These are phyloP conservation scores for Aureobasidium sp. DNA, from an alignment of 2,329 filamentous ascomycete genomes.

Conservation along the genomic window DNA sequence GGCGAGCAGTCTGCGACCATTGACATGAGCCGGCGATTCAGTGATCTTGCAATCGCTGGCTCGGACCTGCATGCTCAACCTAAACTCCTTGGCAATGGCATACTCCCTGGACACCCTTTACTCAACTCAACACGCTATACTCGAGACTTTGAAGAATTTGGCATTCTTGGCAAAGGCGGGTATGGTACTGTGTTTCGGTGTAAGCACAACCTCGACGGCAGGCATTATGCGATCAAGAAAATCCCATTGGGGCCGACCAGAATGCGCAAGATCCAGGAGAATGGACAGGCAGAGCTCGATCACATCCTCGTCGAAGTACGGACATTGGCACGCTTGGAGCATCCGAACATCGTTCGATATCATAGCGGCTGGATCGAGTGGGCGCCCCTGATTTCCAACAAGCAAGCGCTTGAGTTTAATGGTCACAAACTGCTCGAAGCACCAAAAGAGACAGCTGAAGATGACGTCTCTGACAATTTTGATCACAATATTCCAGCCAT, in stretches of 20 bases:
- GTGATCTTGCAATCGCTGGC: not conserved
- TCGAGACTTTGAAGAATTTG: constrained; percentile 47
- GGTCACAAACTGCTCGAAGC: constrained; percentile 13
- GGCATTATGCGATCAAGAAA: constrained; percentile 60
- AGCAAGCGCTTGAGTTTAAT: constrained; percentile 7
- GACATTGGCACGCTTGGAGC: constrained; percentile 55
- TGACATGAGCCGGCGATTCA: not conserved
- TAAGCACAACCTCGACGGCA: constrained; percentile 54
- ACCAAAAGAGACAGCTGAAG: not conserved
- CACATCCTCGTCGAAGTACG: constrained; percentile 54
- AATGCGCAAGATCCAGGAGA: constrained; percentile 45
- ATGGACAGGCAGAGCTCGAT: constrained; percentile 48
- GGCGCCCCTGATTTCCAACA: constrained; percentile 16
- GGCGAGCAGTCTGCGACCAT: not conserved
- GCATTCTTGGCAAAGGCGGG: constrained; percentile 55
- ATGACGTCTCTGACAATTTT: not conserved
- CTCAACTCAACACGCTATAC: constrained; percentile 39
- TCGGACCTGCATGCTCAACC: constrained; percentile 7
- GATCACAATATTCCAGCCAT: not conserved
- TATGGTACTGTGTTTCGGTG: constrained; percentile 60
- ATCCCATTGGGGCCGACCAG: constrained; percentile 50
- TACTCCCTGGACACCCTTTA: constrained; percentile 19
- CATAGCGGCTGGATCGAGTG: constrained; percentile 58
- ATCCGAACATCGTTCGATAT: constrained; percentile 61
- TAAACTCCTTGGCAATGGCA: not conserved